These are phyloP conservation scores for Colletotrichum gloeosporioides DNA, from an alignment of 2,329 filamentous ascomycete species.

Conservation along the genomic window DNA sequence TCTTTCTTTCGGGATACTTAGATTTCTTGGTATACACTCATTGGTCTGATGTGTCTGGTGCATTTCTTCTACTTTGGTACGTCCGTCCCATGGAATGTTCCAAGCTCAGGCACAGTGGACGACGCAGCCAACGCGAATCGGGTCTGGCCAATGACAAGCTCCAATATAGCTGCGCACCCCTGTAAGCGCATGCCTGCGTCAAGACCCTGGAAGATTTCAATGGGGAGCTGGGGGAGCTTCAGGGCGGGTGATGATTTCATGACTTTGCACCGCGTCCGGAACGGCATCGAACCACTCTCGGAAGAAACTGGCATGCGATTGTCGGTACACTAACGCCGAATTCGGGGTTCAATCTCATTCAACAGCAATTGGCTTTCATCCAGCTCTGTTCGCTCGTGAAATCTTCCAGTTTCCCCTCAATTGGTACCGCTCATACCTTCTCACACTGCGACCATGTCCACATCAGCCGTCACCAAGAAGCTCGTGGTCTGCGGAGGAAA, in stretches of 20 bases:
- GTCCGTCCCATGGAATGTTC: background rate
- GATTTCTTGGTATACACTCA: background rate
- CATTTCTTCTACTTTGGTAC: background rate
- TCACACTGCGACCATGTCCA: constrained; percentile 48
- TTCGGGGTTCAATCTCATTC: background rate
- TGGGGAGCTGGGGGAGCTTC: constrained; percentile 11
- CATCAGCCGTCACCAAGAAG: constrained; percentile 68
- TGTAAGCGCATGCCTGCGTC: background rate
- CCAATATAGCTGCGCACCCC: background rate
- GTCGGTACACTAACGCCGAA: constrained; percentile 2
- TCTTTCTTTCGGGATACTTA: background rate
- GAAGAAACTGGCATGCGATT: background rate
- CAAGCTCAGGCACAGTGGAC: background rate
- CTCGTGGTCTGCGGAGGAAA: constrained; percentile 93
- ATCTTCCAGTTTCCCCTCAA: background rate
- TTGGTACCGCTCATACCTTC: background rate
- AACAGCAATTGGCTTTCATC: constrained; percentile 1
- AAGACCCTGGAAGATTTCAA: constrained; percentile 10
- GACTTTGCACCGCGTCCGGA: constrained; percentile 17
- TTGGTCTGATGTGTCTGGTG: background rate
- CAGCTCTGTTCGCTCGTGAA: background rate
- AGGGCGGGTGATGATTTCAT: constrained; percentile 19
- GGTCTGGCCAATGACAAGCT: constrained; percentile 7
- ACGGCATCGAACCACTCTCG: constrained; percentile 15
- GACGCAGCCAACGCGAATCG: background rate